Base-by-base conservation (phyloP, 495 filamentous ascomycete genomes). In the Trichocladium uniseriatum region DNA sequence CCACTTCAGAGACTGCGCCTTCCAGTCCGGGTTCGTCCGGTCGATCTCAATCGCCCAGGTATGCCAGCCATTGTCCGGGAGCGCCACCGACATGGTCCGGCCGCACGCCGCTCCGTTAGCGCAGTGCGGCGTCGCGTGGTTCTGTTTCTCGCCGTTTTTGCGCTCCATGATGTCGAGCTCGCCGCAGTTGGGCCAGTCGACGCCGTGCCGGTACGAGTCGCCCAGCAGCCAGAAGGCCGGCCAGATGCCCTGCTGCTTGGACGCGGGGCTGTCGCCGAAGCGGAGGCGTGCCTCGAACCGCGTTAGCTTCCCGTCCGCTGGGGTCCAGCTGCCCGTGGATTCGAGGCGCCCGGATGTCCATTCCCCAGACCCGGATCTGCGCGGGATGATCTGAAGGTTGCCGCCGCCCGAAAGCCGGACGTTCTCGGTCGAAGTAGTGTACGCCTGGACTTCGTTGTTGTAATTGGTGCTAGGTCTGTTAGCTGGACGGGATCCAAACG, bases 211-310 rank as follows among this genome's bases (percentile, higher is more conserved):
- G 24, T 65, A 47, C 11, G 54, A 49, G 37, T 63, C 43, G 4
- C 71, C 69, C 15, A 74, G 64, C 28, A 68, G 50, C 71, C 68
- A 74, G 63, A 71, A 74, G 0, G 69, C 71, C 2, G 71, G 71
- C 71, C 69, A 74, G 57, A 74, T 67, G 8, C 69, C 69, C 56
- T 69, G 59, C 53, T 71, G 65, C 11, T 61, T 51, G 6, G 34
- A 42, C 14, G 27, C 19, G 4, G 55, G 9, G 44, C 56, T 62
- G 52, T 44, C 52, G 39, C 71, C 71, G 44, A 74, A 64, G 14
- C 64, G 62, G 34, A 72, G 54, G 21, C 43, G 36, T 16, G 67
- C 56, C 53, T 71, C 62, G 10, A 63, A 59, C 19, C 65, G 51
- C 2, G 69, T 64, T 11, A 48, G 38, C 15, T 38, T 39, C 32